phyloP scores from a whole-genome alignment of 2,329 filamentous ascomycete genomes.

The Penicillium occitanis region DNA sequence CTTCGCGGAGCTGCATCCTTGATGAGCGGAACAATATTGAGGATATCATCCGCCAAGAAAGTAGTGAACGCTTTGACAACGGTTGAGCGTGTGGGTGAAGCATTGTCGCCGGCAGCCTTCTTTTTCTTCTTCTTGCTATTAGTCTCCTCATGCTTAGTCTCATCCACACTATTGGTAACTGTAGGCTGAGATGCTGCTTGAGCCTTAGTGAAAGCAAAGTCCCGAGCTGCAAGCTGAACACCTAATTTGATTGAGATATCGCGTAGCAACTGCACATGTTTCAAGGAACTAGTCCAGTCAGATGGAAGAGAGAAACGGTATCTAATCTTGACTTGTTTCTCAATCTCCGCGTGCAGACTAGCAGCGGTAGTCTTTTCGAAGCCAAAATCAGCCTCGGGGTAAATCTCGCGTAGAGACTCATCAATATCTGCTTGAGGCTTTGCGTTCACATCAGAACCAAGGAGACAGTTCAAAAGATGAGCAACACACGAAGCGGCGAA shows the following conservation, averaged over 20 bases:
- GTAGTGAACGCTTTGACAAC: conserved; percentile 56
- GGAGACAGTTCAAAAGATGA: conserved; percentile 89
- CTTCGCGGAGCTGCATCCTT: conserved; percentile 94
- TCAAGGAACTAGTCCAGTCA: conserved; percentile 66
- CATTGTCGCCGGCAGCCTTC: conserved; percentile 50
- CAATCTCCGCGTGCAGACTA: conserved; percentile 66
- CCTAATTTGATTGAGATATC: conserved; percentile 88
- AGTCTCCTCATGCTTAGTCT: conserved; percentile 29
- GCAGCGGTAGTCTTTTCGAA: conserved; percentile 79
- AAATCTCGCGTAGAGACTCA: conserved; percentile 69
- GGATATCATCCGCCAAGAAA: conserved; percentile 79
- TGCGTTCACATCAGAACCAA: conserved; percentile 74
- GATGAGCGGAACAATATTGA: conserved; percentile 90
- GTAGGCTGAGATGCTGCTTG: conserved; percentile 36
- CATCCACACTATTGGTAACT: conserved; percentile 40
- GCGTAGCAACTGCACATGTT: conserved; percentile 79
- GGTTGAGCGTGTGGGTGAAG: conserved; percentile 46
- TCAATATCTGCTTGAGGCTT: conserved; percentile 78
- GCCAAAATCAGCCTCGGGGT: conserved; percentile 75
- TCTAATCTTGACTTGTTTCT: conserved; percentile 68
- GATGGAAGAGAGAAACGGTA: conserved; percentile 73
- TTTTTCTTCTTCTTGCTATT: conserved; percentile 56
- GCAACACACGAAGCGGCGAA: conserved; percentile 77
- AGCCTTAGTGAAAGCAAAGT: conserved; percentile 65
- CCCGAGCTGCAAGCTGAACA: conserved; percentile 78